Conservation (phyloP, 108 stramenopile genomes). For the Cafeteria roenbergensis region DNA sequence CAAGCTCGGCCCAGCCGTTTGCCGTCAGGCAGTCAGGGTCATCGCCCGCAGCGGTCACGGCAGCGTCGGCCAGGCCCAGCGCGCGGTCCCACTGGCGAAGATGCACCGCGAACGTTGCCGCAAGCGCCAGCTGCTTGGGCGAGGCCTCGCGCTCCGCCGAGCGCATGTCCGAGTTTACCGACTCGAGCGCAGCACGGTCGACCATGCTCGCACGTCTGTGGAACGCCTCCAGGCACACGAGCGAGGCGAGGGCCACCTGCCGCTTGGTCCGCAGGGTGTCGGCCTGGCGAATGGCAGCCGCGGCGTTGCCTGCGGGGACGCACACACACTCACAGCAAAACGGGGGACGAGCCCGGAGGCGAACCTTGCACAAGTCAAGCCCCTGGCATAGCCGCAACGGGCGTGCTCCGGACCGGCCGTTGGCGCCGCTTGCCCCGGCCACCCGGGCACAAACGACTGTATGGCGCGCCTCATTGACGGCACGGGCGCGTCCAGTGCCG, state of each 20-base stretch:
- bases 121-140: slow-evolving; percentile 23
- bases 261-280: slow-evolving; percentile 32
- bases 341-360: too few relatives aligned
- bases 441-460: too few relatives aligned
- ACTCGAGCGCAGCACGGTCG: slow-evolving; percentile 32
- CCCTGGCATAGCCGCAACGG: too few relatives aligned
- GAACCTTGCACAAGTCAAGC: too few relatives aligned
- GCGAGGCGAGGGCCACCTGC: slow-evolving; percentile 31
- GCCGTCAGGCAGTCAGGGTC: slow-evolving; percentile 18
- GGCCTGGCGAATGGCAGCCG: slow-evolving; percentile 36
- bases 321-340: too few relatives aligned
- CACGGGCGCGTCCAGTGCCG: too few relatives aligned
- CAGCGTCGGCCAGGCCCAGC: not conserved
- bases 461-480: too few relatives aligned
- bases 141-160: slow-evolving; percentile 29
- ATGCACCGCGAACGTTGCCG: slow-evolving; percentile 23
- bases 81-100: not conserved
- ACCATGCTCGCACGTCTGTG: slow-evolving; percentile 27
- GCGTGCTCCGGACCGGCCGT: too few relatives aligned
- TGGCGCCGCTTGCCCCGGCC: too few relatives aligned
- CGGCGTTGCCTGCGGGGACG: not conserved
- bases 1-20: slow-evolving; percentile 17
- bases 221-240: slow-evolving; percentile 30
- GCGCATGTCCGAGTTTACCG: slow-evolving; percentile 18
- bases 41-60: slow-evolving; percentile 13